Evolutionary conservation across 2,329 filamentous ascomycete species (phyloP), one percentile per base, ranked within the genome.

Genomic region (Zymoseptoria pseudotritici): DNA sequence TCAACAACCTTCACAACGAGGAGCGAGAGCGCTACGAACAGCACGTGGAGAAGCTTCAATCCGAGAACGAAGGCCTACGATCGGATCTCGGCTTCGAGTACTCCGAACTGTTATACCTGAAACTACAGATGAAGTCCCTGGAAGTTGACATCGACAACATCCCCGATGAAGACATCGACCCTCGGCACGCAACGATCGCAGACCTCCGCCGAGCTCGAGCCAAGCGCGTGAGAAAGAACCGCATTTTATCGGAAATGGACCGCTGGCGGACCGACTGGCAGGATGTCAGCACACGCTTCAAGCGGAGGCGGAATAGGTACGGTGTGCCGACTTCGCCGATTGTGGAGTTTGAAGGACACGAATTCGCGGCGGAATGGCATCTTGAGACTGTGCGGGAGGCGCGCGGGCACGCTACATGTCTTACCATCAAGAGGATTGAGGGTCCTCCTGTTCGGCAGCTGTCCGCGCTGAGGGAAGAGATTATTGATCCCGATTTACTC

Each of bases 81-180:
- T 64, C 69, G 2, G 73, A 75, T 57, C 65, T 76, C 19, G 72
- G 69, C 26, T 72, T 74, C 63, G 73, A 75, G 56, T 71, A 75
- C 58, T 71, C 69, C 55, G 73, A 76, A 58, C 65, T 76, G 20
- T 67, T 76, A 46, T 75, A 72, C 56, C 61, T 77, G 51, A 74
- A 75, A 65, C 61, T 76, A 31, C 74, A 76, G 61, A 66, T 76
- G 54, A 72, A 73, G 61, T 69, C 70, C 4, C 56, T 76, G 20
- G 73, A 76, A 55, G 63, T 71, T 2, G 71, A 73, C 53, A 67
- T 71, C 8, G 66, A 66, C 24, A 29, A 53, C 17, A 53, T 53
- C 20, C 20, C 22, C 8, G 52, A 53, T 13, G 22, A 22, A 9
- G 60, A 61, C 5, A 59, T 59, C 4, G 64, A 65, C 42, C 59